Base-by-base conservation (phyloP, 2,329 filamentous ascomycete genomes). In the Corynespora cassiicola region DNA sequence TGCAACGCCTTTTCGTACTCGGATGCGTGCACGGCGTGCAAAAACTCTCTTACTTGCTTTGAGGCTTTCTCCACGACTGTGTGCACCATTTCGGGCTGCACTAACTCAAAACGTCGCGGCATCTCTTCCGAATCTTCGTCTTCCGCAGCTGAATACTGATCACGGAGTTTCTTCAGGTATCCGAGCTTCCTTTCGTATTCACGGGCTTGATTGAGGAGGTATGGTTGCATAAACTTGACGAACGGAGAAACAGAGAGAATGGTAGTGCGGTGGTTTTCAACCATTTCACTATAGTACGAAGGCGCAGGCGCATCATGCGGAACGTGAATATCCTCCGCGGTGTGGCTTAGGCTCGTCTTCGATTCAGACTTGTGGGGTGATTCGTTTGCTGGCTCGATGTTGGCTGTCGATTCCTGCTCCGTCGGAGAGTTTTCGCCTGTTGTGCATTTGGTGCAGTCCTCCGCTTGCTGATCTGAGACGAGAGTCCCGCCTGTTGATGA, bases 1-100 rank as follows among this genome's bases (percentile, higher is more conserved):
- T 96, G 89, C 21, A 95, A 73, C 2, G 92, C 91, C 68, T 94
- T 95, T 65, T 99, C 91, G 56, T 97, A 96, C 66, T 99, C 94
- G 2, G 91, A 91, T 63, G 96, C 90, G 66, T 97, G 91, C 9
- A 96, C 91, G 15, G 94, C 94, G 63, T 94, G 90, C 6, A 99
- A 73, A 31, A 97, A 90, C 56, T 97, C 92, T 73, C 91, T 90
- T 20, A 96, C 88, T 61, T 95, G 90, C 28, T 84, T 83, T 0
- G 91, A 88, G 3, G 89, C 87, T 54, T 86, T 85, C 36, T 88
- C 85, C 1, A 89, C 84, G 29, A 90, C 84, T 41, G 87, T 81
- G 55, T 95, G 89, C 0, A 99, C 88, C 91, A 97, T 97, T 54
- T 96, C 89, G 1, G 94, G 92, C 45, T 88, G 89, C 47, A 99